Conservation (phyloP, 1,284 basidiomycete species). For the Sanghuangporus sanghuang region DNA sequence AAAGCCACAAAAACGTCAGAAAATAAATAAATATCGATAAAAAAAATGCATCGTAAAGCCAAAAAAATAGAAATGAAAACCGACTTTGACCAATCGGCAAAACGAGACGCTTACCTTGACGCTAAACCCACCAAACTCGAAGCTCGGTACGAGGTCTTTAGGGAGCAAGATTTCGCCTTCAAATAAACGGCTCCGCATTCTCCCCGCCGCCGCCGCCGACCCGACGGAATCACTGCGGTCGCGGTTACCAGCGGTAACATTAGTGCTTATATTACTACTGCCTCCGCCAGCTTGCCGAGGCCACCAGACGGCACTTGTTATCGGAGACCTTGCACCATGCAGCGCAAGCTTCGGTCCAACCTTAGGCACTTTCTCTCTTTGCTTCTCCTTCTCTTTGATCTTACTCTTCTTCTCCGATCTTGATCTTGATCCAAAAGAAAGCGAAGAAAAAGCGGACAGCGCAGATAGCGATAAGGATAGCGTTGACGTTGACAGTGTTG, state of each 20-base stretch:
- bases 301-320: constrained; percentile 43
- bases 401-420: background rate
- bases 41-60: constrained; percentile 24
- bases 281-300: constrained; percentile 25
- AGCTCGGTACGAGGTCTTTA: constrained; percentile 43
- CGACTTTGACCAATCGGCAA: background rate
- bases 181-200: constrained; percentile 23
- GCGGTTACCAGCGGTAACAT: too few species aligned
- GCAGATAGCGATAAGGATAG: background rate
- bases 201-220: background rate
- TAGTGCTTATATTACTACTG: constrained; percentile 10
- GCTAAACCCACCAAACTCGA: constrained; percentile 42
- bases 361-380: constrained; percentile 22
- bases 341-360: constrained; percentile 7
- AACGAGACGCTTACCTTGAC: constrained; percentile 32
- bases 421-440: background rate
- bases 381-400: background rate
- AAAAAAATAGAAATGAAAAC: background rate
- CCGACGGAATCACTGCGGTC: background rate
- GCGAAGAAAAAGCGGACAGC: background rate
- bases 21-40: background rate
- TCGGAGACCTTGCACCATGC: constrained; percentile 26
- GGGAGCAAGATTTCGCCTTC: constrained; percentile 46
- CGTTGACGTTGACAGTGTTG: background rate
- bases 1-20: background rate